A percentile compares a stretch with the other conserved stretches of the same genome.
Evolutionary conservation across 352 stramenopile genomes (phyloP).

Genomic region (Detonula confervacea): DNA sequence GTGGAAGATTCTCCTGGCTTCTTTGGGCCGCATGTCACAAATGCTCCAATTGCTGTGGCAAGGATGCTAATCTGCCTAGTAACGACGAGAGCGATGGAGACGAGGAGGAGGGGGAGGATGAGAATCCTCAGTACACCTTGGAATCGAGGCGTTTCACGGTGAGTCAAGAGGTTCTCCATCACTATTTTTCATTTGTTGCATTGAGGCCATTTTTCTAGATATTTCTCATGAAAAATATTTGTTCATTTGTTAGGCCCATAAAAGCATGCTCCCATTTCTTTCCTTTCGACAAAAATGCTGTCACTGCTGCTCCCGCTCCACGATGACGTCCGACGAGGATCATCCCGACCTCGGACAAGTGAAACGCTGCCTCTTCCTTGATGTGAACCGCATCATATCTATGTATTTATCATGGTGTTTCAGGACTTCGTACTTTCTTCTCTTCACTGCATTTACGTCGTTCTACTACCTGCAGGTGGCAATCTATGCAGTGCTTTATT

Average conservation of each 20-base stretch:
- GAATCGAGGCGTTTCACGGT: background rate
- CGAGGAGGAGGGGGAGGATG: background rate
- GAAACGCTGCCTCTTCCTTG: background rate
- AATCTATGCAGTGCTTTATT: slow-evolving; percentile 29
- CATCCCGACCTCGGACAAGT: background rate
- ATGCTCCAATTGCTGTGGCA: too few species aligned
- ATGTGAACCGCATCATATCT: slow-evolving; percentile 36
- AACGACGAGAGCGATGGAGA: background rate
- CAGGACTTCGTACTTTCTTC: slow-evolving; percentile 29
- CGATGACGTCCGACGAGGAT: background rate
- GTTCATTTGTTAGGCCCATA: background rate
- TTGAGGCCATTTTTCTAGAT: background rate
- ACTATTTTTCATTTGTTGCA: background rate
- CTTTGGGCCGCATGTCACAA: background rate
- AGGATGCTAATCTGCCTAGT: too few species aligned
- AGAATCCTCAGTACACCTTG: slow-evolving; percentile 7
- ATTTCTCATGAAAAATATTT: background rate
- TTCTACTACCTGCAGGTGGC: slow-evolving; percentile 29
- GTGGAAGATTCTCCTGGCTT: background rate
- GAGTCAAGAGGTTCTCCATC: background rate
- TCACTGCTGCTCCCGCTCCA: background rate
- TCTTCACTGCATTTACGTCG: slow-evolving; percentile 16
- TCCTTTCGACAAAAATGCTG: background rate
- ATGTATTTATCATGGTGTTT: slow-evolving; percentile 37
- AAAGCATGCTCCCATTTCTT: slow-evolving; percentile 1